phyloP scores from a whole-genome alignment of 1,284 basidiomycete species.

The Lentinula novae-zelandiae region DNA sequence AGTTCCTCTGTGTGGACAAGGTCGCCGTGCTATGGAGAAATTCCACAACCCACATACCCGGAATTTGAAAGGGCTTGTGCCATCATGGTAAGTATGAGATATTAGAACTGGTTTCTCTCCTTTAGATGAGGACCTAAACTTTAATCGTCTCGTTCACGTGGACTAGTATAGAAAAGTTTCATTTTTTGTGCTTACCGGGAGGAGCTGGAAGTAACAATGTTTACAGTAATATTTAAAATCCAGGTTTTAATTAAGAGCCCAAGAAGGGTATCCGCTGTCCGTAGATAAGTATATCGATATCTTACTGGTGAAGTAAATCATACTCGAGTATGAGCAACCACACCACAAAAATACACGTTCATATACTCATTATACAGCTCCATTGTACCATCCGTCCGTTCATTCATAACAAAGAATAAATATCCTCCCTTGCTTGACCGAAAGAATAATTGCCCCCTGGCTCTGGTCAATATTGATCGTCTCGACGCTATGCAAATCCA shows the following conservation, averaged over 20 bases:
- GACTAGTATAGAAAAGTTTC: too few species aligned
- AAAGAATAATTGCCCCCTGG: slow-evolving; percentile 70
- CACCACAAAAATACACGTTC: background rate
- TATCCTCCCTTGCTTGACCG: slow-evolving; percentile 62
- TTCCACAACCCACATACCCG: slow-evolving; percentile 12
- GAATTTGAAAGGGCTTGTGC: slow-evolving; percentile 12
- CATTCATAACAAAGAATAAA: slow-evolving; percentile 66
- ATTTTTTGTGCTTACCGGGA: too few species aligned
- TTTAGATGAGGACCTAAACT: too few species aligned
- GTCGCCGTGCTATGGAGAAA: slow-evolving; percentile 13
- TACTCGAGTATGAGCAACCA: background rate
- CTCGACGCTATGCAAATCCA: slow-evolving; percentile 62
- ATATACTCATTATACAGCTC: background rate
- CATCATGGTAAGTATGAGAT: slow-evolving; percentile 14
- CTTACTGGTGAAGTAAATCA: background rate
- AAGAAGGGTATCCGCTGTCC: background rate
- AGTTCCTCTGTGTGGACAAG: slow-evolving; percentile 12
- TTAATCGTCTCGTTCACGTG: too few species aligned
- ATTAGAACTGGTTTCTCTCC: background rate
- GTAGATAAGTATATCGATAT: background rate
- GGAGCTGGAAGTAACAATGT: too few species aligned
- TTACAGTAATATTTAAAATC: background rate
- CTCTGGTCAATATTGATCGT: slow-evolving; percentile 75
- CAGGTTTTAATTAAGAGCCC: too few species aligned
- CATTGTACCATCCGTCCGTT: background rate